A percentile compares a stretch with the other conserved stretches of the same genome.
Conservation (phyloP, 2,329 filamentous ascomycete species). For the Davidsoniella eucalypti region DNA sequence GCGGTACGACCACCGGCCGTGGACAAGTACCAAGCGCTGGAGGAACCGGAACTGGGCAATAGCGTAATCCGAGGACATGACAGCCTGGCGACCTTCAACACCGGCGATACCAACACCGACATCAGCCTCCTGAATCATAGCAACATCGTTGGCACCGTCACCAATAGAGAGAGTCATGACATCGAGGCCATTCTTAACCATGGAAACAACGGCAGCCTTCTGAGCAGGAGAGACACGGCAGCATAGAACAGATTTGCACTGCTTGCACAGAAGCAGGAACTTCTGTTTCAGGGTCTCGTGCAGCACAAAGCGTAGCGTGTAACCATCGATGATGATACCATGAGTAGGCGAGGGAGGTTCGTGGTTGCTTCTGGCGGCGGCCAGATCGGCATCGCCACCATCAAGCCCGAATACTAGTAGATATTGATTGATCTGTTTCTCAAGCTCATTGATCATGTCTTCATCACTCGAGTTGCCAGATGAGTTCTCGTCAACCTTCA, state of each 20-base stretch:
- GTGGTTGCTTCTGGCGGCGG: slow-evolving; percentile 63
- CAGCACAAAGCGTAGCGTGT: slow-evolving; percentile 76
- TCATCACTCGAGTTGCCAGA: slow-evolving; percentile 30
- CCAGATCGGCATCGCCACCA: slow-evolving; percentile 73
- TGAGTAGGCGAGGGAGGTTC: slow-evolving; percentile 76
- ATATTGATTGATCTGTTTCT: slow-evolving; percentile 57
- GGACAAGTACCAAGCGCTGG: slow-evolving; percentile 69
- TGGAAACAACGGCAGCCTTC: slow-evolving; percentile 88
- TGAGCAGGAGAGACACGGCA: slow-evolving; percentile 94
- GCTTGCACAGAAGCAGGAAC: slow-evolving; percentile 88
- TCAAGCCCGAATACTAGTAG: slow-evolving; percentile 59
- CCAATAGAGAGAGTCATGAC: slow-evolving; percentile 82
- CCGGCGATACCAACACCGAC: slow-evolving; percentile 94
- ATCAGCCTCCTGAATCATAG: slow-evolving; percentile 95
- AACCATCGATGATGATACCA: slow-evolving; percentile 86
- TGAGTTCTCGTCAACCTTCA: slow-evolving; percentile 69
- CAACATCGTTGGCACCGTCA: slow-evolving; percentile 88
- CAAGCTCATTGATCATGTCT: slow-evolving; percentile 38
- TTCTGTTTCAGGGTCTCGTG: slow-evolving; percentile 72
- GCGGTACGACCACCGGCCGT: slow-evolving; percentile 92
- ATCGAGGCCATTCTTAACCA: slow-evolving; percentile 89
- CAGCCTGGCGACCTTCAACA: slow-evolving; percentile 79
- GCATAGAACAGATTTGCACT: slow-evolving; percentile 90
- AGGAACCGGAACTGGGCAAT: slow-evolving; percentile 89
- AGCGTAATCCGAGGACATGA: slow-evolving; percentile 92